phyloP scores from a whole-genome alignment of 108 stramenopile species.

The Mediolabrus comicus region DNA sequence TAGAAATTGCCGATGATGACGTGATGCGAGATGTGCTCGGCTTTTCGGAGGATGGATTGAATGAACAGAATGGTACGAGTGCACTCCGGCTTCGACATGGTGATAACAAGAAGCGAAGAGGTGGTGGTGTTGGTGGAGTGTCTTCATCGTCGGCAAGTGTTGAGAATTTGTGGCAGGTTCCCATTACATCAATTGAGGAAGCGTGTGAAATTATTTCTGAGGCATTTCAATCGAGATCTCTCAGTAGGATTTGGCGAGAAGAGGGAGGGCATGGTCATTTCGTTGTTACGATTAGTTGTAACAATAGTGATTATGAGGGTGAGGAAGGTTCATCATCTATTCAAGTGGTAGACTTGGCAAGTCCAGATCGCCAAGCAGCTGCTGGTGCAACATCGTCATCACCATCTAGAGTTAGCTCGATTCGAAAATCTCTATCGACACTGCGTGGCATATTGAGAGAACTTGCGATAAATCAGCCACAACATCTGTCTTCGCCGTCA shows the following conservation, averaged over 20 bases:
- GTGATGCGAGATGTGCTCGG: constrained; percentile 49
- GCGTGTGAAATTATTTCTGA: background rate
- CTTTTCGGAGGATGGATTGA: constrained; percentile 12
- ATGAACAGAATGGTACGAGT: constrained; percentile 17
- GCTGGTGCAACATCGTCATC: constrained; percentile 10
- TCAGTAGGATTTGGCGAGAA: constrained; percentile 23
- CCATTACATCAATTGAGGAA: constrained; percentile 43
- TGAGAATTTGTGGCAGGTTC: constrained; percentile 49
- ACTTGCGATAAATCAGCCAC: constrained; percentile 13
- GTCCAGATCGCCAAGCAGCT: constrained; percentile 32
- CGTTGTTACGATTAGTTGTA: constrained; percentile 36
- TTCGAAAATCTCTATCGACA: constrained; percentile 58
- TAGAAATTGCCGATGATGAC: constrained; percentile 60
- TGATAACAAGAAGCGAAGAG: constrained; percentile 22
- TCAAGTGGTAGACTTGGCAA: constrained; percentile 55
- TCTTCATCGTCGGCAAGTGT: constrained; percentile 55
- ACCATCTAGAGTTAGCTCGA: constrained; percentile 11
- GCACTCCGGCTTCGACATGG: constrained; percentile 23
- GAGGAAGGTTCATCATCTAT: constrained; percentile 15
- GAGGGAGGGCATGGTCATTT: constrained; percentile 60
- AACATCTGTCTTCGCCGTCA: background rate
- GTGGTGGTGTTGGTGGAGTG: too few species aligned
- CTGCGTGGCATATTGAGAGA: constrained; percentile 53
- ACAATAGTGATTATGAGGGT: background rate
- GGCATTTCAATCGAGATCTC: constrained; percentile 24